A percentile compares a stretch with the other conserved stretches of the same genome.
Evolutionary conservation across 208 protist genomes (phyloP).

Genomic region (Crithidia acanthocephali): DNA sequence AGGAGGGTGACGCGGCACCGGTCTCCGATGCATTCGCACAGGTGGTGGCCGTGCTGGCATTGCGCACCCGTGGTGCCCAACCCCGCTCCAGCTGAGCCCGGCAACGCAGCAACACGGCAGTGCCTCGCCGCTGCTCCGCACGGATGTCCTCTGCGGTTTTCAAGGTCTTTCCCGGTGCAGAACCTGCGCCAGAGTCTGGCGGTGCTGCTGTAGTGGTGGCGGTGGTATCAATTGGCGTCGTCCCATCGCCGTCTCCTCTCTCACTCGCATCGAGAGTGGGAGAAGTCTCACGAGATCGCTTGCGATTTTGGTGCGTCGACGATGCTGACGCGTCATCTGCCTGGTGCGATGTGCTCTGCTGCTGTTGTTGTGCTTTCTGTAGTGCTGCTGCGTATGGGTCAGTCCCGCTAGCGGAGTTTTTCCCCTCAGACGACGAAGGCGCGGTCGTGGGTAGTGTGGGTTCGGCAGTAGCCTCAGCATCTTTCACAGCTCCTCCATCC

Average conservation of each 20-base stretch:
- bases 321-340: too few relatives aligned
- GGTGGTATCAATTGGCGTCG: neutral
- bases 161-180: neutral
- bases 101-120: slow-evolving; percentile 17
- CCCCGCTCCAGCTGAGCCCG: slow-evolving; percentile 7
- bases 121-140: slow-evolving; percentile 16
- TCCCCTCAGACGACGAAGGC: neutral
- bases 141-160: slow-evolving; percentile 17
- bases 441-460: neutral
- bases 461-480: neutral
- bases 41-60: neutral
- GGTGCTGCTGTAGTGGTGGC: neutral
- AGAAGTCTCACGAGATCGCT: slow-evolving; percentile 15
- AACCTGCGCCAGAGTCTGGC: neutral
- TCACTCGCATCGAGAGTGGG: neutral
- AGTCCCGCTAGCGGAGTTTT: neutral
- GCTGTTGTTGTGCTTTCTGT: slow-evolving; percentile 13
- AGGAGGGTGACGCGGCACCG: neutral
- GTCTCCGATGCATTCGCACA: neutral
- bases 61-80: slow-evolving; percentile 8
- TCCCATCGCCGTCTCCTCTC: neutral
- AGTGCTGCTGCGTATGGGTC: slow-evolving; percentile 30
- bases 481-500: neutral
- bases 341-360: neutral
- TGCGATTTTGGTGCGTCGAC: neutral